Evolutionary conservation across 1,284 basidiomycete genomes (phyloP), one percentile per base, ranked within the genome.

Genomic region (Sphagnurus paluster): DNA sequence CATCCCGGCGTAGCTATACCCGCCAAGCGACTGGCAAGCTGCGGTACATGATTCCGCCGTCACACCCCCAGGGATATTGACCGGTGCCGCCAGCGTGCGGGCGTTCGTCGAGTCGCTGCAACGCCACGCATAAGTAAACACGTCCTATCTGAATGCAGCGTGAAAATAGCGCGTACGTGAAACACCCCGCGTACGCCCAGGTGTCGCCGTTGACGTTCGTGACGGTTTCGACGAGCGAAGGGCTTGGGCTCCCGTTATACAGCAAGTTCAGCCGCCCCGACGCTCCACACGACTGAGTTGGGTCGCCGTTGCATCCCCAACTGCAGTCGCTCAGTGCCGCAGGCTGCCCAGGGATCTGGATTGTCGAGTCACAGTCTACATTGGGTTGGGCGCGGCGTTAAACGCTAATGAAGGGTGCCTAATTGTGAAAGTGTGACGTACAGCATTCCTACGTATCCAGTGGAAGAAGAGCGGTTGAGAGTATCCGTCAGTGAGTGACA

Each of bases 361-460:
- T 68, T 0, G 65, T 65, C 11, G 67, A 70, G 52, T 71, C 69
- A 49, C 70, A 71, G 52, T 71, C 68, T 72, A 53, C 8, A 16
- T 26, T 19, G 26, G 16, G 23, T n/a, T 25, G 13, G 25, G 5
- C 21, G 4, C 37, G 16, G 23, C n/a, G n/a, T n/a, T n/a, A 11
- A 13, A 24, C 11, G 5, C 13, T 23, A 19, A 38, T 7, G 14
- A 38, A 38, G 14, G 32, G 16, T 17, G 16, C 13, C 6, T 14
- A 7, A 23, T 23, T 5, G 36, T 9, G 41, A 38, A 32, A 29
- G 14, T 20, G 17, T 39, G 13, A 58, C 67, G 42, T 58, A 70
- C 70, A 71, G 60, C 69, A 72, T 63, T 72, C 69, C 57, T 69
- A 54, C 17, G 29, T 30, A 24, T 28, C 30, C 11, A 36, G 25